Conservation (phyloP, 768 basidiomycete genomes). For the Coprinopsis strossmayeri region DNA sequence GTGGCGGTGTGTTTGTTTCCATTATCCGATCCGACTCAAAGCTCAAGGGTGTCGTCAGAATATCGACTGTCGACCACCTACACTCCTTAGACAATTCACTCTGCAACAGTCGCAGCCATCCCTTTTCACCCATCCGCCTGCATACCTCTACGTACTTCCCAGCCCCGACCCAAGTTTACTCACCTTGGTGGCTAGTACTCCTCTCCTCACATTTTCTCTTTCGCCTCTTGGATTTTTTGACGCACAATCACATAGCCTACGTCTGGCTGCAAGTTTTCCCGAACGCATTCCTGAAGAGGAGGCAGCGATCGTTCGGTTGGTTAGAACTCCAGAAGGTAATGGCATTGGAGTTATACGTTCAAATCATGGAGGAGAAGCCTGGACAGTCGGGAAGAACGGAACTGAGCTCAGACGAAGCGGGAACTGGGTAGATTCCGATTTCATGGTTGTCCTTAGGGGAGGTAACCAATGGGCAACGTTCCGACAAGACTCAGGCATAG, state of each 20-base stretch:
- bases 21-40: too few relatives aligned
- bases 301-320: conserved; percentile 50
- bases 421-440: conserved; percentile 53
- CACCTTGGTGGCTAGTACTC: conserved; percentile 61
- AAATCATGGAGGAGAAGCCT: conserved; percentile 55
- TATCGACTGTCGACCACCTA: conserved; percentile 84
- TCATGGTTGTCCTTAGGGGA: conserved; percentile 62
- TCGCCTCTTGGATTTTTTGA: conserved; percentile 58
- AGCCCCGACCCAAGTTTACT: conserved; percentile 34
- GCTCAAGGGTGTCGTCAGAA: too few relatives aligned
- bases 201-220: conserved; percentile 56
- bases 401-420: conserved; percentile 40
- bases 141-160: conserved; percentile 48
- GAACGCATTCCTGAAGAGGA: conserved; percentile 40
- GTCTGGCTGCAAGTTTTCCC: conserved; percentile 31
- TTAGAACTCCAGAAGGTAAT: conserved; percentile 73
- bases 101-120: conserved; percentile 57
- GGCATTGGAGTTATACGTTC: conserved; percentile 64
- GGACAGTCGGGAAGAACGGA: conserved; percentile 46
- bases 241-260: conserved; percentile 46
- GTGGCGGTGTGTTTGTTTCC: conserved; percentile 50
- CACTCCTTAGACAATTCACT: conserved; percentile 68
- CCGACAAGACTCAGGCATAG: conserved; percentile 31
- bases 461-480: conserved; percentile 62
- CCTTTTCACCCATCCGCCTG: conserved; percentile 40